Evolutionary conservation across 2,329 filamentous ascomycete species (phyloP), one percentile per base, ranked within the genome.

Genomic region (Simplicillium aogashimaense): DNA sequence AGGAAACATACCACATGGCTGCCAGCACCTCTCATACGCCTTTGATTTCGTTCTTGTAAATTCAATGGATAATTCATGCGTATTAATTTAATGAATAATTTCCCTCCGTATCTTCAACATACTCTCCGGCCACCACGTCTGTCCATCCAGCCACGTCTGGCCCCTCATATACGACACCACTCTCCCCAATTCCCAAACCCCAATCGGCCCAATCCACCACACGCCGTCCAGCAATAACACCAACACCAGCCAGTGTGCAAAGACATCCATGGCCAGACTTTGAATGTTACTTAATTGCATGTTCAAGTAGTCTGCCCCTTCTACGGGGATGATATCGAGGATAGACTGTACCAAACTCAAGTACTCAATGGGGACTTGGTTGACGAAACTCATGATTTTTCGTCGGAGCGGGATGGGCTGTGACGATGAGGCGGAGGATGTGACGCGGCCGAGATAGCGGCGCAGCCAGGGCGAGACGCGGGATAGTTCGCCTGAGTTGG

Each of bases 311-410:
- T 7, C 25, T 33, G 16, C 11, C 10, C 31, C 32, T 1, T 17
- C 35, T 13, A 35, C 38, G 4, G 40, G 44, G 0, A 58, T 50
- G 1, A 36, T 18, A 2, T 51, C 50, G 0, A 65, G 44, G 5
- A 54, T 54, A 3, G 52, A 51, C 34, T 63, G 58, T 2, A 67
- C 51, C 1, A 65, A 42, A 1, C 39, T 50, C 0, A 68, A 45
- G 28, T 51, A 67, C 1, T 52, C 45, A 1, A 45, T 41, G 0
- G 62, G 59, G 0, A 55, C 57, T 16, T 57, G 57, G 45, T 67
- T 65, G 3, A 67, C 30, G n/a, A 65, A 66, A 3, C 61, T 55
- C 49, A 61, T 63, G 33, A 67, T 55, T 0, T 50, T 57, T 2
- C 65, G 50, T 7, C 63, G 53, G 20, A 25, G 20, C 9, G 20